Base-by-base conservation (phyloP, 257 asterid species). In the Thymus quinquecostatus region DNA sequence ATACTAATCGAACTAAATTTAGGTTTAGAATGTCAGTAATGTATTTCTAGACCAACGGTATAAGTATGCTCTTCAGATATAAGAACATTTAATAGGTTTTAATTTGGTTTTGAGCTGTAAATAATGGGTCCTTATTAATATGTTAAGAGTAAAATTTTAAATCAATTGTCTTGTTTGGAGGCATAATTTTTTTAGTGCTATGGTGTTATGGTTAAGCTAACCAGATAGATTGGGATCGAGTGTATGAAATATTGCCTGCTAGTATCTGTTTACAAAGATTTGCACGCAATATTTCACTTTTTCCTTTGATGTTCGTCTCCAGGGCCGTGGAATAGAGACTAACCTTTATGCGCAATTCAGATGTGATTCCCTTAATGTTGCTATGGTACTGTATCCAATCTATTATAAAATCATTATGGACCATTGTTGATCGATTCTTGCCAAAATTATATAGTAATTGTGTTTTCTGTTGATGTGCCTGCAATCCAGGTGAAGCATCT, bases 311-410 rank as follows among this genome's bases (percentile, higher is more conserved):
- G 36, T 58, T 68, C 38, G 54, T 66, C 36, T 59, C 63, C 87
- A 93, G 98, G 99, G 99, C 57, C 97, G 99, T 28, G 98, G 99
- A 70, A 78, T 94, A 76, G 99, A 94, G 84, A 94, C 99, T 10
- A 94, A 94, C 86, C 96, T 94, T 51, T 94, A 94, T 60, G 98
- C 98, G 41, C 89, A 83, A 78, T 94, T 94, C 72, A 88, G 82
- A 81, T 91, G 99, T 29, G 99, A 94, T 80, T 91, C 99, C 77
- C 78, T 91, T 80, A 91, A 91, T 80, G 85, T 91, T 79, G 97
- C 92, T 47, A 91, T 94, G 99, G 99, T 93, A 89, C 80, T 72
- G 63, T 48, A 50, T 50, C 51, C 14, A 3, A 21, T 60, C 54
- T 66, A 36, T n/a, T 14, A 56, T 55, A 8, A 53, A 28, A 40